These are phyloP conservation scores for Xylaria telfairii DNA, from an alignment of 495 filamentous ascomycete species.

Conservation along the genomic window DNA sequence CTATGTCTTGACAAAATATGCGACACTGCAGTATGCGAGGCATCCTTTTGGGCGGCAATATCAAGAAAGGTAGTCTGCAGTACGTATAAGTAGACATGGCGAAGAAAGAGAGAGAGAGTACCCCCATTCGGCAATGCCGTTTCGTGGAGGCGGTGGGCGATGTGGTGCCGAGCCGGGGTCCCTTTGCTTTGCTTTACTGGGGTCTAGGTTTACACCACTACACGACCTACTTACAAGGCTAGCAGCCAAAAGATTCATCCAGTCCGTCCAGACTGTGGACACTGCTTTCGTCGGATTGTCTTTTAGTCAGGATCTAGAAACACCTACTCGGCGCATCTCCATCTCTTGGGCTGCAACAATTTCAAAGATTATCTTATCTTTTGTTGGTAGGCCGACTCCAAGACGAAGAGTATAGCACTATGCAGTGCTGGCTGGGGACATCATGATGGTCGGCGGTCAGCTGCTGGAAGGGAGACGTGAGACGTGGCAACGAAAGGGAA, in stretches of 20 bases:
- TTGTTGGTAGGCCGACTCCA: background rate
- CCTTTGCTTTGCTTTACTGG: background rate
- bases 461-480: background rate
- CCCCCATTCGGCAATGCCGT: constrained; percentile 16
- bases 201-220: too few species aligned
- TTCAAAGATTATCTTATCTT: background rate
- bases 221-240: too few species aligned
- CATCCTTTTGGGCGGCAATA: too few species aligned
- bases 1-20: background rate
- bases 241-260: background rate
- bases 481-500: background rate
- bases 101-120: background rate
- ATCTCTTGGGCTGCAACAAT: background rate
- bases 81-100: background rate
- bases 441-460: too few species aligned
- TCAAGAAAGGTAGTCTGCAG: too few species aligned
- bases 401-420: background rate
- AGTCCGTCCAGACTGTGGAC: background rate
- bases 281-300: background rate
- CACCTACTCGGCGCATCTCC: background rate
- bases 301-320: background rate
- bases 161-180: background rate
- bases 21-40: background rate
- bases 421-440: too few species aligned
- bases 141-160: background rate